phyloP scores from a whole-genome alignment of 2,329 filamentous ascomycete genomes.

The Neofusicoccum kwambonambiense region DNA sequence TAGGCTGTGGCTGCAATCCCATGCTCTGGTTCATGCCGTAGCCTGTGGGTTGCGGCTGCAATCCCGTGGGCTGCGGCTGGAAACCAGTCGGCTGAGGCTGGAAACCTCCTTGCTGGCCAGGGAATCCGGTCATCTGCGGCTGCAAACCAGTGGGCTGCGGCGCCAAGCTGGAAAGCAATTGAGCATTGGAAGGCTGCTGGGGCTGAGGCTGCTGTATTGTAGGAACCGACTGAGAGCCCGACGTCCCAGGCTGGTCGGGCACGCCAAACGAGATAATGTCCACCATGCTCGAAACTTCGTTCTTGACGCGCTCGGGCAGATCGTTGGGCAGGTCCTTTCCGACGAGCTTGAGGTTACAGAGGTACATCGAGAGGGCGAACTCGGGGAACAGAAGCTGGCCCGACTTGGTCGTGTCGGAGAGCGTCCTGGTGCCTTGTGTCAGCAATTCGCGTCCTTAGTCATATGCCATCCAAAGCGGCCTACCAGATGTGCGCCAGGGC shows the following conservation, averaged over 20 bases:
- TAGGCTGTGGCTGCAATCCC: conserved; percentile 75
- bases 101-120: conserved; percentile 44
- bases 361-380: conserved; percentile 96
- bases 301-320: conserved; percentile 83
- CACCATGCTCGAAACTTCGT: conserved; percentile 99
- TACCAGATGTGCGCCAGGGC: conserved; percentile 92
- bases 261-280: conserved; percentile 98
- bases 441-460: conserved; percentile 17
- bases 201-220: conserved; percentile 52
- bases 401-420: conserved; percentile 93
- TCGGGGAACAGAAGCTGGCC: conserved; percentile 96
- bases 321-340: conserved; percentile 74
- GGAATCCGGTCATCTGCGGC: conserved; percentile 45
- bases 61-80: conserved; percentile 75
- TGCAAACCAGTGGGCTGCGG: conserved; percentile 47
- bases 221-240: conserved; percentile 50
- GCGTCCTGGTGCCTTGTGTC: conserved; percentile 58
- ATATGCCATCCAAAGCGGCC: conserved; percentile 23
- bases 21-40: conserved; percentile 36
- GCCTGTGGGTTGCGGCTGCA: conserved; percentile 51
- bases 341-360: conserved; percentile 90
- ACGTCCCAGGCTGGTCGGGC: conserved; percentile 57
- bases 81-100: conserved; percentile 67
- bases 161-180: conserved; percentile 58
- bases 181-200: conserved; percentile 68